These are phyloP conservation scores for Nadsonia commutata DNA, from an alignment of 1,139 yeast genomes.

Conservation along the genomic window DNA sequence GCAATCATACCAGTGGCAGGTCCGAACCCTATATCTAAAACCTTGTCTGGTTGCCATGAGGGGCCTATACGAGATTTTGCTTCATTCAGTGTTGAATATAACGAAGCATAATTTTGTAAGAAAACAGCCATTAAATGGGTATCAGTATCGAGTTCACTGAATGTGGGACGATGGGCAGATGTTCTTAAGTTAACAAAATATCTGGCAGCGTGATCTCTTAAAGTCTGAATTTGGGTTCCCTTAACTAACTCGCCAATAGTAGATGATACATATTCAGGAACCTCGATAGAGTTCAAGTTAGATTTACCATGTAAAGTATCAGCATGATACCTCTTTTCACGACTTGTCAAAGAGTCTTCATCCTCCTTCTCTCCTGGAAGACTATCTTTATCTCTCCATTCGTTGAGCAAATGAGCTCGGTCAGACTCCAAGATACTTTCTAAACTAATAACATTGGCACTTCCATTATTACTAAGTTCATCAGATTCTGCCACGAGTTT, in stretches of 20 bases:
- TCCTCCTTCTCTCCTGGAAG: not conserved
- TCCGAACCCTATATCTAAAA: constrained; percentile 77
- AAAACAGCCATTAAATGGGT: constrained; percentile 75
- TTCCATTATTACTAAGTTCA: not conserved
- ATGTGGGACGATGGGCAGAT: constrained; percentile 19
- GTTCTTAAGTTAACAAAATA: constrained; percentile 15
- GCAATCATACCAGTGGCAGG: constrained; percentile 92
- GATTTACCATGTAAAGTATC: not conserved
- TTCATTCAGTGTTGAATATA: constrained; percentile 54
- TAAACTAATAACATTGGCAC: not conserved
- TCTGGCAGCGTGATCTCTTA: constrained; percentile 15
- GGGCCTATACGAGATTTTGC: constrained; percentile 38
- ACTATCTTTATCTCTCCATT: not conserved
- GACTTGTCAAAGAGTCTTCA: not conserved
- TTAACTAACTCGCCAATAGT: constrained; percentile 12
- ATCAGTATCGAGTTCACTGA: constrained; percentile 51
- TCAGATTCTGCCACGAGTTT: not conserved
- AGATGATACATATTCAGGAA: constrained; percentile 11
- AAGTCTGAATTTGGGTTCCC: constrained; percentile 14
- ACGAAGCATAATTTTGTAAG: constrained; percentile 67
- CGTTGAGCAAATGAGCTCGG: not conserved
- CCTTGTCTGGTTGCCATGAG: constrained; percentile 46
- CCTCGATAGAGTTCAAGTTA: constrained; percentile 1
- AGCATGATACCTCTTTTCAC: not conserved
- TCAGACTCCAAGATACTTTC: not conserved